Evolutionary conservation across 768 basidiomycete genomes (phyloP).

Genomic region (Psilocybe subaeruginosa): DNA sequence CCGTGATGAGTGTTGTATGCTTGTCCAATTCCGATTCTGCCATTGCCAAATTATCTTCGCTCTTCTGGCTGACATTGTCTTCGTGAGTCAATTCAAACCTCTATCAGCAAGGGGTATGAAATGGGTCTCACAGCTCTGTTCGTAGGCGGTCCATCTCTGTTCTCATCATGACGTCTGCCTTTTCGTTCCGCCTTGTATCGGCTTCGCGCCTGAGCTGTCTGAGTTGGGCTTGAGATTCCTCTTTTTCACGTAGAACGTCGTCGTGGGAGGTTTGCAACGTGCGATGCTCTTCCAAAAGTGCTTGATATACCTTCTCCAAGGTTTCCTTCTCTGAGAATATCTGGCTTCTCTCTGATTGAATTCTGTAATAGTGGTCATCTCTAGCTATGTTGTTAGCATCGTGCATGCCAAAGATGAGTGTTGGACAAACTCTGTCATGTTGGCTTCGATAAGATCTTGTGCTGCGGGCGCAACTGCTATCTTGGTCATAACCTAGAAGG

Average conservation of each 20-base stretch:
- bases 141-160: conserved; percentile 84
- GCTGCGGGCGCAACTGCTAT: conserved; percentile 56
- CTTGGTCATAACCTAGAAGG: conserved; percentile 72
- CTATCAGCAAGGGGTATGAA: background rate
- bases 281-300: conserved; percentile 76
- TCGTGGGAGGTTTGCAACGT: conserved; percentile 76
- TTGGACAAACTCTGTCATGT: conserved; percentile 78
- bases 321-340: conserved; percentile 86
- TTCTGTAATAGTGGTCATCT: conserved; percentile 87
- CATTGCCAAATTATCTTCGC: conserved; percentile 87
- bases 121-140: conserved; percentile 67
- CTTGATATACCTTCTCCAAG: conserved; percentile 79
- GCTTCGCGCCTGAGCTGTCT: conserved; percentile 60
- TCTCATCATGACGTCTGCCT: conserved; percentile 76
- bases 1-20: conserved; percentile 66
- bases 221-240: conserved; percentile 70
- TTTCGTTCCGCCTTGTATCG: conserved; percentile 65
- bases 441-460: conserved; percentile 53
- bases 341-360: conserved; percentile 80
- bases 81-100: conserved; percentile 24
- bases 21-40: conserved; percentile 86
- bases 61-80: conserved; percentile 74
- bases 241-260: conserved; percentile 76
- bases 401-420: conserved; percentile 6
- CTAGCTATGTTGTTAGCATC: conserved; percentile 36